Base-by-base conservation (phyloP, 257 asterid species). In the Echium plantagineum region DNA sequence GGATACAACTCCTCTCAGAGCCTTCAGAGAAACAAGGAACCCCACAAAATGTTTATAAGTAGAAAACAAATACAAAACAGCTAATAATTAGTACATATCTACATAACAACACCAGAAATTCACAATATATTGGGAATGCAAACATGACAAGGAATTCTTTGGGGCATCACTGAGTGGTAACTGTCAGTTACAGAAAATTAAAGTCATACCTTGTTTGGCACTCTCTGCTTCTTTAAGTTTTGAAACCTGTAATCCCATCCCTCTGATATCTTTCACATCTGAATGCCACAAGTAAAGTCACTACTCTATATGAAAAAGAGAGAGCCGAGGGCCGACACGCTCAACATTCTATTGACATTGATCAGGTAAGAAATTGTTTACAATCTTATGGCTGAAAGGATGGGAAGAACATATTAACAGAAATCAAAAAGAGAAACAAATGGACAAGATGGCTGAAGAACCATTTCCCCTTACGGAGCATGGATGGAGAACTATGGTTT, bases 201-300 rank as follows among this genome's bases (percentile, higher is more conserved):
- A 69, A 24, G 32, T 47, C 79, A 61, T 69, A 87, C 98, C 96
- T 77, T 55, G 80, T 57, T 70, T 83, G 75, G 72, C 63, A 74
- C 58, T 82, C 63, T 81, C 83, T n/a, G 73, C 71, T 62, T 73
- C 84, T 83, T 88, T 94, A 63, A 93, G 98, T 77, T 93, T 93
- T 7, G 98, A 85, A 68, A 90, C 97, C 78, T 93, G 97, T 81
- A 93, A 77, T 75, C 97, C 97, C 94, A 88, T 72, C 63, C 98
- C 98, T 77, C 97, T 75, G 69, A 93, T 78, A 71, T 89, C 97
- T 71, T 75, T 74, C 60, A 84, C 94, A 80, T 88, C 98, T 91
- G 72, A 62, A 74, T 10, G 63, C 53, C 52, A 31, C 21, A 28
- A 62, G 55, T 61, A 67, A 68, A 74, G 21, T 17, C 15, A 52